phyloP scores from a whole-genome alignment of 257 asterid genomes.

The Eucommia ulmoides region DNA sequence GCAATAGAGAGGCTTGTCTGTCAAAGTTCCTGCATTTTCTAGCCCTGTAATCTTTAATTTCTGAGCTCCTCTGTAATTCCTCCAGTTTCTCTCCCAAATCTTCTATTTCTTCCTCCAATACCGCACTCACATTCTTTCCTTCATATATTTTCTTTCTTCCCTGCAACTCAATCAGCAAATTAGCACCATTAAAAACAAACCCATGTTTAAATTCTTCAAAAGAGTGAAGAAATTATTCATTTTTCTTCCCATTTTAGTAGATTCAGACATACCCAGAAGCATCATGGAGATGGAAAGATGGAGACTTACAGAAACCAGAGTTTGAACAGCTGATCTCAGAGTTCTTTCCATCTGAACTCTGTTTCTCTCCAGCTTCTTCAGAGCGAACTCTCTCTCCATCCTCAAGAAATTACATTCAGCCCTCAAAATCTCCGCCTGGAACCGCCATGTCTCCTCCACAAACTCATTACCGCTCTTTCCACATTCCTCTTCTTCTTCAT shows the following conservation, averaged over 20 bases:
- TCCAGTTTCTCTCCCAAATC: conserved; percentile 44
- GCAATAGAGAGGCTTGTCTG: conserved; percentile 39
- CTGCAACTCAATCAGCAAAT: conserved; percentile 19
- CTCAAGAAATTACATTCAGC: conserved; percentile 74
- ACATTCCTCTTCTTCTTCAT: conserved; percentile 4
- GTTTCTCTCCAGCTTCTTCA: conserved; percentile 62
- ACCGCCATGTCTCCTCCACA: conserved; percentile 68
- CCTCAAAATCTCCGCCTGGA: conserved; percentile 78
- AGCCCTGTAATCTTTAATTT: conserved; percentile 17
- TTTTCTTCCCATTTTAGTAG: no score
- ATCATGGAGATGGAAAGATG: neutral
- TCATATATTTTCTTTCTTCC: conserved; percentile 51
- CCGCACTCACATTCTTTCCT: conserved; percentile 40
- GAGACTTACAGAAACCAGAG: conserved; percentile 60
- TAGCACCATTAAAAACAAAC: neutral
- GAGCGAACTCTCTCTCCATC: conserved; percentile 64
- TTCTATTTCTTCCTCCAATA: conserved; percentile 56
- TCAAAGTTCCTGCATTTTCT: conserved; percentile 45
- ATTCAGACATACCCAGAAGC: no score
- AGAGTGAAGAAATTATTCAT: no score
- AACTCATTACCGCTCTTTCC: conserved; percentile 10
- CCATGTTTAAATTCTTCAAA: no score
- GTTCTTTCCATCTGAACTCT: conserved; percentile 48
- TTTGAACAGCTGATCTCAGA: conserved; percentile 59
- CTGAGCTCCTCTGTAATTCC: conserved; percentile 33